phyloP scores from a whole-genome alignment of 345 rosid genomes.

The Camelina hispida region DNA sequence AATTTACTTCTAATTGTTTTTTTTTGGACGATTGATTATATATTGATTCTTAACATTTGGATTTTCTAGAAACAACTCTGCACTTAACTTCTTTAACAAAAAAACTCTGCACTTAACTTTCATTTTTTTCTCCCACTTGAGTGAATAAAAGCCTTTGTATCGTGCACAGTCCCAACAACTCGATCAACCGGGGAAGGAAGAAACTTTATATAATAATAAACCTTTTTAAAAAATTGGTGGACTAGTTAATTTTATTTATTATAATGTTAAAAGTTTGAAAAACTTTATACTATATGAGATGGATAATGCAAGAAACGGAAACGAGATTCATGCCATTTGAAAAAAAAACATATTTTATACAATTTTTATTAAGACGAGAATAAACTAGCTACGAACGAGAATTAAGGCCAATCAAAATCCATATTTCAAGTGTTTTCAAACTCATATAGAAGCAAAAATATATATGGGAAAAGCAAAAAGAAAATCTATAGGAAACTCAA shows the following conservation, averaged over 20 bases:
- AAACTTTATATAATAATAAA: background rate
- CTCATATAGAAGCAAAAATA: background rate
- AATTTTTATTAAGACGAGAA: background rate
- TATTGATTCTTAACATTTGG: constrained; percentile 2
- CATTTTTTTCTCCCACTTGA: constrained; percentile 28
- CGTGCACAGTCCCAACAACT: constrained; percentile 38
- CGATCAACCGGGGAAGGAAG: constrained; percentile 24
- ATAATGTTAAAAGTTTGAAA: background rate
- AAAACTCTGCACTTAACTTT: too few species aligned
- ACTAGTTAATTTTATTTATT: background rate
- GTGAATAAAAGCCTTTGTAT: constrained; percentile 22
- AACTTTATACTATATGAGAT: background rate
- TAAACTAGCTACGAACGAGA: background rate
- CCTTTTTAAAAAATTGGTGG: background rate
- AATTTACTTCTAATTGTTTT: background rate
- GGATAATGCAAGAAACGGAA: constrained; percentile 2
- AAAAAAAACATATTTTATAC: background rate
- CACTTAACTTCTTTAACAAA: too few species aligned
- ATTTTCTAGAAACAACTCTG: constrained; percentile 39
- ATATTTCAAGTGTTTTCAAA: background rate
- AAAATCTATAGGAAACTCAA: background rate
- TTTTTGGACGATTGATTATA: background rate
- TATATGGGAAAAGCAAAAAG: background rate
- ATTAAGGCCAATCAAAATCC: background rate
- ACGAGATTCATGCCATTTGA: constrained; percentile 11